Conservation (phyloP, 306 rosid species). For the Lupinus albus region DNA sequence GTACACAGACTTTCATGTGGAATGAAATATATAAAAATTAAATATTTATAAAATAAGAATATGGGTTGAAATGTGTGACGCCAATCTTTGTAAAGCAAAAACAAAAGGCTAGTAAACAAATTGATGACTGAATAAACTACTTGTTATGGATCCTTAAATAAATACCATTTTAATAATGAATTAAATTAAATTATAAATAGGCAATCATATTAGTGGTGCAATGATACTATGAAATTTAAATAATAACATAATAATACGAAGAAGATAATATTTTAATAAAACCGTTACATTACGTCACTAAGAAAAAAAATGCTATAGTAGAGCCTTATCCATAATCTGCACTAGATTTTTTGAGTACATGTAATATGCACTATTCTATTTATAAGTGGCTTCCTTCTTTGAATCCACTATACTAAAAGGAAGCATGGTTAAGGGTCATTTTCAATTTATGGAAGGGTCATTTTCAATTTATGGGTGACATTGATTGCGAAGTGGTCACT, state of each 20-base stretch:
- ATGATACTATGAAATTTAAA: background rate
- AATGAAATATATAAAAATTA: no score
- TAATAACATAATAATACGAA: no score
- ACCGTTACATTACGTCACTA: background rate
- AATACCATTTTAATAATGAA: no score
- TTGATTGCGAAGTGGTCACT: conserved; percentile 10
- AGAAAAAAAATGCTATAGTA: background rate
- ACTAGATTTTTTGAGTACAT: no score
- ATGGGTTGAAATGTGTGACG: no score
- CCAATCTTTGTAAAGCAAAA: no score
- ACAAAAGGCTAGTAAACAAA: no score
- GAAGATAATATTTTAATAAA: background rate
- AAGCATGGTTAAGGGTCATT: conserved; percentile 31
- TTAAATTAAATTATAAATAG: background rate
- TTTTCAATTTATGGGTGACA: conserved; percentile 25
- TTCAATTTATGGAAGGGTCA: conserved; percentile 33
- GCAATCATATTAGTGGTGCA: background rate
- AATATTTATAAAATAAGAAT: no score
- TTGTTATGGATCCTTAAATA: no score
- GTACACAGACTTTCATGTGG: background rate
- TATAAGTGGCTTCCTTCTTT: background rate
- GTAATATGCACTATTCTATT: background rate
- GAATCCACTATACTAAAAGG: conserved; percentile 21
- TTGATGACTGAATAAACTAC: background rate
- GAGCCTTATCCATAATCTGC: conserved; percentile 17